phyloP scores from a whole-genome alignment of 805 yeast genomes.

The Wickerhamomyces silvicola region DNA sequence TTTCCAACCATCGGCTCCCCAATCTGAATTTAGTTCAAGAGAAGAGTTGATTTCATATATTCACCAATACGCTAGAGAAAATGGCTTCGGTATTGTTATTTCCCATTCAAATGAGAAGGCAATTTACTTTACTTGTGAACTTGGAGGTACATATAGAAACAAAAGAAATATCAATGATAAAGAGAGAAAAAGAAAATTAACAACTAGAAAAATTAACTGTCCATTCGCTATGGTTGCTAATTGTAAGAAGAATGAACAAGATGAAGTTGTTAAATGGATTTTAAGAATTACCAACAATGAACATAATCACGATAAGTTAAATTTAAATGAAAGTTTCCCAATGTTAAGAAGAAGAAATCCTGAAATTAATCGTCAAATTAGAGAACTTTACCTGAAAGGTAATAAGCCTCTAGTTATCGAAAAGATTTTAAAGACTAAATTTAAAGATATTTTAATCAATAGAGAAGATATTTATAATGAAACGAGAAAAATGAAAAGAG shows the following conservation, averaged over 20 bases:
- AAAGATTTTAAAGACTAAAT: constrained; percentile 18
- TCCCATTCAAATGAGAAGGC: constrained; percentile 27
- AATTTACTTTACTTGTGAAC: constrained; percentile 25
- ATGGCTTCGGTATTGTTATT: constrained; percentile 26
- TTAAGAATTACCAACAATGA: constrained; percentile 22
- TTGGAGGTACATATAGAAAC: constrained; percentile 25
- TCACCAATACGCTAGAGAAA: constrained; percentile 24
- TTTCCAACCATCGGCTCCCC: constrained; percentile 18
- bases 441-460: constrained; percentile 22
- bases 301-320: constrained; percentile 24
- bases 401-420: constrained; percentile 24
- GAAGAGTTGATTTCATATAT: constrained; percentile 20
- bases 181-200: constrained; percentile 24
- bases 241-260: constrained; percentile 23
- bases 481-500: constrained; percentile 27
- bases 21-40: constrained; percentile 18
- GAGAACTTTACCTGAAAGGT: constrained; percentile 24
- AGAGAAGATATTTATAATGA: constrained; percentile 26
- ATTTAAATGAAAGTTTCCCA: constrained; percentile 24
- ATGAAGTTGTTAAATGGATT: constrained; percentile 21
- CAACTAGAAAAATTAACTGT: constrained; percentile 25
- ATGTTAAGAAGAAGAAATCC: constrained; percentile 27
- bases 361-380: constrained; percentile 24
- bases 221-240: constrained; percentile 27
- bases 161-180: constrained; percentile 25